These are phyloP conservation scores for Rhododendron ferrugineum DNA, from an alignment of 148 eudicot species.

Conservation along the genomic window DNA sequence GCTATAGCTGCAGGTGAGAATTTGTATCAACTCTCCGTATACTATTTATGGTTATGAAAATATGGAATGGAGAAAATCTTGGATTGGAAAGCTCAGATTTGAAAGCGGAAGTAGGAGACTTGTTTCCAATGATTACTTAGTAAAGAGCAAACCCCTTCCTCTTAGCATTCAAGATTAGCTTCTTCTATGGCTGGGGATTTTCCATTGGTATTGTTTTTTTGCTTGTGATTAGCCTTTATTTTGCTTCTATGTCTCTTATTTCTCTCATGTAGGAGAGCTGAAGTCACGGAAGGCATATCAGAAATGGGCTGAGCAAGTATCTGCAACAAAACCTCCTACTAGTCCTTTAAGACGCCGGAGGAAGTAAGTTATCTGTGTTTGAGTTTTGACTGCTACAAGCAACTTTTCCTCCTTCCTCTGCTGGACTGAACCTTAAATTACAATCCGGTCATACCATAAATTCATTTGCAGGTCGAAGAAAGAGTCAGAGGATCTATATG, in stretches of 20 bases:
- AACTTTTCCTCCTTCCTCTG: not conserved
- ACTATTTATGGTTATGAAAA: not conserved
- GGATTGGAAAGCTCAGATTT: not conserved
- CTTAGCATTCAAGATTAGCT: not conserved
- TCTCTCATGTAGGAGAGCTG: conserved; percentile 50
- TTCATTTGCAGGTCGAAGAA: conserved; percentile 45
- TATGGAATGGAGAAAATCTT: not conserved
- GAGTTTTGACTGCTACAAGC: not conserved
- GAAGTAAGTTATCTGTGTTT: conserved; percentile 36
- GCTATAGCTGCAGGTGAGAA: conserved; percentile 72
- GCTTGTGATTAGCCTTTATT: not conserved
- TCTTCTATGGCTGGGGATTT: not conserved
- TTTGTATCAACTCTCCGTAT: not conserved
- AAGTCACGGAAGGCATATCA: conserved; percentile 72
- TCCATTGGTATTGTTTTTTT: not conserved
- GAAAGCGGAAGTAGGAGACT: not conserved
- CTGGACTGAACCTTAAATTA: not conserved
- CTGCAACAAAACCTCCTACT: conserved; percentile 84
- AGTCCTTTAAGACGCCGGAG: conserved; percentile 58
- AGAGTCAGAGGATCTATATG: conserved; percentile 57
- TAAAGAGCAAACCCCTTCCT: not conserved
- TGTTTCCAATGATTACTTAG: not conserved
- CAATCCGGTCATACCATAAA: not conserved
- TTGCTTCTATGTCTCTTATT: not conserved
- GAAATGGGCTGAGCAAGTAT: conserved; percentile 80